A percentile compares a stretch with the other conserved stretches of the same genome.
Conservation (phyloP, 2,329 filamentous ascomycete genomes). For the Zymoseptoria pseudotritici region DNA sequence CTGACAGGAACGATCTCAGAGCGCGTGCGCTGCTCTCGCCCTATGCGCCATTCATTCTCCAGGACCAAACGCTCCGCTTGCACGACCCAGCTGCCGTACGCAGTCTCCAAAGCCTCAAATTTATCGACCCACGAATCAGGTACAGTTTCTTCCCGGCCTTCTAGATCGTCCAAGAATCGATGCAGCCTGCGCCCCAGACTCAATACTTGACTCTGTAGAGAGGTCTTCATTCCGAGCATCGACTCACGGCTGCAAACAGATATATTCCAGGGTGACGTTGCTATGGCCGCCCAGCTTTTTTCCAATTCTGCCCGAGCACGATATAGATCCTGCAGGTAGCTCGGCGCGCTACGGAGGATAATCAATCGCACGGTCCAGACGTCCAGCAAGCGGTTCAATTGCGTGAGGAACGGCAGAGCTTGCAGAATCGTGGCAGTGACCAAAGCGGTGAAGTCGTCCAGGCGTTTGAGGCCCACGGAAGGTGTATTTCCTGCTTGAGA, state of each 20-base stretch:
- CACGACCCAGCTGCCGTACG: slow-evolving; percentile 74
- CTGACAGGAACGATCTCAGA: not conserved
- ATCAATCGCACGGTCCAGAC: slow-evolving; percentile 70
- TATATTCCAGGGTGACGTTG: slow-evolving; percentile 12
- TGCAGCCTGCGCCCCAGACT: slow-evolving; percentile 68
- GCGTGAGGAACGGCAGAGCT: slow-evolving; percentile 72
- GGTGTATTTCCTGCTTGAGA: slow-evolving; percentile 34
- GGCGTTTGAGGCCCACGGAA: slow-evolving; percentile 34
- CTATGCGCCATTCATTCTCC: slow-evolving; percentile 47
- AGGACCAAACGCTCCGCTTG: slow-evolving; percentile 68
- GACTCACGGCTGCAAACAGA: slow-evolving; percentile 15
- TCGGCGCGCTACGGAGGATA: slow-evolving; percentile 66
- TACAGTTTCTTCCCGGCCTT: slow-evolving; percentile 74
- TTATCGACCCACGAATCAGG: slow-evolving; percentile 82
- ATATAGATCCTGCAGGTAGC: slow-evolving; percentile 56
- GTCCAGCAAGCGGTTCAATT: slow-evolving; percentile 63
- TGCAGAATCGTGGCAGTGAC: slow-evolving; percentile 89
- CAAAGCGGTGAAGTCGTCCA: slow-evolving; percentile 86
- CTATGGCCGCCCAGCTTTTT: slow-evolving; percentile 59
- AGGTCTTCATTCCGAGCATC: slow-evolving; percentile 36
- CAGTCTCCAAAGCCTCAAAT: slow-evolving; percentile 70
- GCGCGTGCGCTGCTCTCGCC: not conserved
- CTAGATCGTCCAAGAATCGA: slow-evolving; percentile 75
- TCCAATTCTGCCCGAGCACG: slow-evolving; percentile 58
- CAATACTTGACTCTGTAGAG: slow-evolving; percentile 62